phyloP scores from a whole-genome alignment of 345 rosid species.

The Geranium rotundifolium region DNA sequence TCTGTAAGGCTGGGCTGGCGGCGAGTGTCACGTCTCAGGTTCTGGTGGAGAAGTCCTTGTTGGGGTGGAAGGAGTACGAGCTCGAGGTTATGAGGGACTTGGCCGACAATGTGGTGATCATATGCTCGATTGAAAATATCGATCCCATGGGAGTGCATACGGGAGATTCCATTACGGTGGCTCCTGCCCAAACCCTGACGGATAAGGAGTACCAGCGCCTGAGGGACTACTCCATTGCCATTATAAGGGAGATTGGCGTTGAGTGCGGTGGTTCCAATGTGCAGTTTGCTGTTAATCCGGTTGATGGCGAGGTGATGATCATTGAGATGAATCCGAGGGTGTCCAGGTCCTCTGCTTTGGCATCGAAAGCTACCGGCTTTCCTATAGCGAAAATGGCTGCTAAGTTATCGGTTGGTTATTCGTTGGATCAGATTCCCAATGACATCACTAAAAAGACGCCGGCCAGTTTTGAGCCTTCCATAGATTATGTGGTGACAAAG shows the following conservation, averaged over 20 bases:
- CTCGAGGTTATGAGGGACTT: conserved; percentile 96
- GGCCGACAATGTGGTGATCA: conserved; percentile 94
- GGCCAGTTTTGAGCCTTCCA: conserved; percentile 96
- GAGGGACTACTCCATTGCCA: conserved; percentile 81
- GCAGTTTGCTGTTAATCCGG: conserved; percentile 92
- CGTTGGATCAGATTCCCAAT: conserved; percentile 94
- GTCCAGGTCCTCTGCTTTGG: conserved; percentile 92
- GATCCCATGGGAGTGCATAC: conserved; percentile 99
- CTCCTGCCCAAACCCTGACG: conserved; percentile 93
- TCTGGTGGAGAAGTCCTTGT: conserved; percentile 85
- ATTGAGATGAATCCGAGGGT: conserved; percentile 99
- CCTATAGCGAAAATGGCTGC: conserved; percentile 99
- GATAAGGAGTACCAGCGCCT: conserved; percentile 92
- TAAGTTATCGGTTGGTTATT: conserved; percentile 82
- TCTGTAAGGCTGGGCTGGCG: conserved; percentile 76
- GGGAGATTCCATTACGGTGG: conserved; percentile 95
- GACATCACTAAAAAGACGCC: conserved; percentile 98
- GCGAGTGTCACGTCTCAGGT: conserved; percentile 86
- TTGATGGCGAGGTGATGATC: conserved; percentile 94
- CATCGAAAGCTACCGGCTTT: conserved; percentile 95
- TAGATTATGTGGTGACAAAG: conserved; percentile 96
- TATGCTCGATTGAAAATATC: conserved; percentile 91
- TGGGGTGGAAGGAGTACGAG: conserved; percentile 98
- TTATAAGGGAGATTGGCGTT: conserved; percentile 95
- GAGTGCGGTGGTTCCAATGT: conserved; percentile 99